Evolutionary conservation across 1,284 basidiomycete genomes (phyloP).

Genomic region (Ceratobasidium sp.): DNA sequence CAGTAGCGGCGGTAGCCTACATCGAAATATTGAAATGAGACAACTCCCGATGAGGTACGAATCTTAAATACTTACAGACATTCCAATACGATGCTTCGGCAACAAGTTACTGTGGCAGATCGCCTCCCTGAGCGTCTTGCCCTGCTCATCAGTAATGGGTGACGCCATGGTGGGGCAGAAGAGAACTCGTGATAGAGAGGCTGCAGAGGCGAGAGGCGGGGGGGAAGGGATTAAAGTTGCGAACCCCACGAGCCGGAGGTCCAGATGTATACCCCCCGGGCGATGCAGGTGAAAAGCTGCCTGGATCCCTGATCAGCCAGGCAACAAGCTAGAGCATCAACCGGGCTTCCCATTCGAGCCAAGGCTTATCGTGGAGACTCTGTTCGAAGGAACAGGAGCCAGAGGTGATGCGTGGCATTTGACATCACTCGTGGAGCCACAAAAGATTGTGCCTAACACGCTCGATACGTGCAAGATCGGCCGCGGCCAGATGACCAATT

Average conservation of each 20-base stretch:
- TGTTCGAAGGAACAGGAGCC: constrained; percentile 17
- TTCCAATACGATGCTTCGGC: constrained; percentile 31
- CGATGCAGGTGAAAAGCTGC: constrained; percentile 9
- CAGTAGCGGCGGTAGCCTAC: constrained; percentile 18
- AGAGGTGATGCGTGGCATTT: constrained; percentile 6
- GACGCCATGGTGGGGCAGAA: constrained; percentile 26
- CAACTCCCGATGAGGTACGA: not conserved
- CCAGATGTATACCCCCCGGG: constrained; percentile 25
- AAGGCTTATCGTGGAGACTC: constrained; percentile 17
- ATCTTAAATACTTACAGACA: constrained; percentile 24
- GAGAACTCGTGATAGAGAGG: not conserved
- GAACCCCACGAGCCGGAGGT: not conserved
- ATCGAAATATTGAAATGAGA: not conserved
- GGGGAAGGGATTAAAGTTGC: constrained; percentile 15
- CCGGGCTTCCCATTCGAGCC: constrained; percentile 40
- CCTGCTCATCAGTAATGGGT: constrained; percentile 24
- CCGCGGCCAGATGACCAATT: not conserved
- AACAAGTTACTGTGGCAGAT: constrained; percentile 28
- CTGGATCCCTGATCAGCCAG: constrained; percentile 6
- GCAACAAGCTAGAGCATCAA: constrained; percentile 20
- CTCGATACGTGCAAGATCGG: constrained; percentile 15
- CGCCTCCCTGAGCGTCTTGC: not conserved
- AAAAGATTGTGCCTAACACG: constrained; percentile 22
- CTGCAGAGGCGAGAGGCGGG: not conserved
- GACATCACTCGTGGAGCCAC: constrained; percentile 1